A percentile compares a stretch with the other conserved stretches of the same genome.
Evolutionary conservation across 2,329 filamentous ascomycete species (phyloP).

Genomic region (Cryphonectria radicalis): DNA sequence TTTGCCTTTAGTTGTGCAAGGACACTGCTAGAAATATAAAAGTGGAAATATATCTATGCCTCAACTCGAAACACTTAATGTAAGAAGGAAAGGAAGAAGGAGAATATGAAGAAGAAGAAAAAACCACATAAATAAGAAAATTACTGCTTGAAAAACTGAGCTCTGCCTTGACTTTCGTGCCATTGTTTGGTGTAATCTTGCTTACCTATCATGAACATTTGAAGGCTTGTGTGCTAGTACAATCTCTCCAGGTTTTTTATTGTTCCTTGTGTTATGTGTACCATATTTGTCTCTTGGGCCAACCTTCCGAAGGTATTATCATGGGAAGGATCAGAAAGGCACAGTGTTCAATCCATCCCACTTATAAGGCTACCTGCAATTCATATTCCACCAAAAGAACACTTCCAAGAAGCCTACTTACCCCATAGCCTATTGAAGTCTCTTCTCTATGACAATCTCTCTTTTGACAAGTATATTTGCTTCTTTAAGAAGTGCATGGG

Average conservation of each 20-base stretch:
- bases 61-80: too few species aligned
- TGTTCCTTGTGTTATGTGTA: constrained; percentile 51
- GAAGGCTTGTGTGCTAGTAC: constrained; percentile 15
- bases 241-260: constrained; percentile 42
- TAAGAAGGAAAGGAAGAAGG: too few species aligned
- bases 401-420: constrained; percentile 38
- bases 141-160: too few species aligned
- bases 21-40: too few species aligned
- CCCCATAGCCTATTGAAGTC: constrained; percentile 46
- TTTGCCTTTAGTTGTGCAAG: too few species aligned
- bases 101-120: constrained; percentile 40
- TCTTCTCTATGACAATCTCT: constrained; percentile 45
- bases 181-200: too few species aligned
- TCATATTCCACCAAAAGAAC: constrained; percentile 51
- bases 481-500: neutral
- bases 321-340: constrained; percentile 55
- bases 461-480: too few species aligned
- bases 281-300: constrained; percentile 43
- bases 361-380: constrained; percentile 61
- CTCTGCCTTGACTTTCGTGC: too few species aligned
- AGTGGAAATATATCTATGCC: too few species aligned
- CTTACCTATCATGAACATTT: constrained; percentile 52
- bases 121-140: neutral
- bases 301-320: constrained; percentile 55
- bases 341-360: constrained; percentile 54